Evolutionary conservation across 257 asterid species (phyloP).

Genomic region (Nyctanthes arbortristis): DNA sequence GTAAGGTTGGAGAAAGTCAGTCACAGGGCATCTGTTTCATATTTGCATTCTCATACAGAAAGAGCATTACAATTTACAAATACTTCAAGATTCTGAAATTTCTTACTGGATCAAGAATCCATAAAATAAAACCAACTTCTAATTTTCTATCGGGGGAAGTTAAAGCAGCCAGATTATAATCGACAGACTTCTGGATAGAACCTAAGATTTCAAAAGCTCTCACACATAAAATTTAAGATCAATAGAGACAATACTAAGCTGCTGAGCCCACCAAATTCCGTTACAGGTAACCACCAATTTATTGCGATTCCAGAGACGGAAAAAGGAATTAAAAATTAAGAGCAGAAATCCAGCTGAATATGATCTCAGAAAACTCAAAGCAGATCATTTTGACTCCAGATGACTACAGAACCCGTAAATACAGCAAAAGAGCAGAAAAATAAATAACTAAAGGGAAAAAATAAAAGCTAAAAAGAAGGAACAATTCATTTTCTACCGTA

Average conservation of each 20-base stretch:
- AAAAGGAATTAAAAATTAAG: slow-evolving; percentile 1
- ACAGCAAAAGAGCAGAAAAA: slow-evolving; percentile 17
- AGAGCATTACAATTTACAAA: slow-evolving; percentile 10
- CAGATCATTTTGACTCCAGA: slow-evolving; percentile 24
- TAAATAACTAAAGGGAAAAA: too few species aligned
- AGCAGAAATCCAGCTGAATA: neutral
- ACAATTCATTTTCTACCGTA: slow-evolving; percentile 25
- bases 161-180: neutral
- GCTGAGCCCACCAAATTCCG: slow-evolving; percentile 10
- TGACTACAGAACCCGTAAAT: slow-evolving; percentile 9
- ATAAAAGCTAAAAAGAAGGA: slow-evolving; percentile 3
- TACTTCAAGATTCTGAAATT: neutral
- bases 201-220: neutral
- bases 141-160: slow-evolving; percentile 1
- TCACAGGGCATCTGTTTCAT: slow-evolving; percentile 16
- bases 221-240: neutral
- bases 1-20: neutral
- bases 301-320: neutral
- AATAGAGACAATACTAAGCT: neutral
- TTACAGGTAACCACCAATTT: slow-evolving; percentile 7
- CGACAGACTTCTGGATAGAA: neutral
- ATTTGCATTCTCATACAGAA: slow-evolving; percentile 8
- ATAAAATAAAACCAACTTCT: slow-evolving; percentile 10
- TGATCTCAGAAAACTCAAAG: slow-evolving; percentile 14
- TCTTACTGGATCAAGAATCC: slow-evolving; percentile 6